Evolutionary conservation across 208 protist species (phyloP).

Genomic region (Porcisia deanei): DNA sequence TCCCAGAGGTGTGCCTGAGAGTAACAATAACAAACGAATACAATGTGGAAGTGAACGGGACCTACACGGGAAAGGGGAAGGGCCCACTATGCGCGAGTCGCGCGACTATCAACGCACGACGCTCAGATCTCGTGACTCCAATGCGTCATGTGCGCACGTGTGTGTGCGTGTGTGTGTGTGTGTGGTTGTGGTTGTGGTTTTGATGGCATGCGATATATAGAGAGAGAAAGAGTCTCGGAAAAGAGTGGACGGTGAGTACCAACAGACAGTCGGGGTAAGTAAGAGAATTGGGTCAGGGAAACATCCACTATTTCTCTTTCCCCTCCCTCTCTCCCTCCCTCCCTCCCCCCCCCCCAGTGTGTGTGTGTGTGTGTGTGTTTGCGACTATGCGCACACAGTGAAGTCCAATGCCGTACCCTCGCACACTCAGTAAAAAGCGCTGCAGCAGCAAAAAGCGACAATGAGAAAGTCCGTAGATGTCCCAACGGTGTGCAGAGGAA

Average conservation of each 20-base stretch:
- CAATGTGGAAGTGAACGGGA: neutral
- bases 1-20: neutral
- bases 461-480: neutral
- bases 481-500: neutral
- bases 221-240: neutral
- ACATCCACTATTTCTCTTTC: neutral
- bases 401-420: no score
- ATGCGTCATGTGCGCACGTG: neutral
- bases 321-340: no score
- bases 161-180: neutral
- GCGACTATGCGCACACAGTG: neutral
- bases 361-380: slow-evolving; percentile 1
- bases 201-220: neutral
- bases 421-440: neutral
- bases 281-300: neutral
- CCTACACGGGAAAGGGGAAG: neutral
- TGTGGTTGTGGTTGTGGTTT: neutral
- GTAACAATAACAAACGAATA: neutral
- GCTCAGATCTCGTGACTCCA: neutral
- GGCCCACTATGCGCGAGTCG: neutral
- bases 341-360: no score
- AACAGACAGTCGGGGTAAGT: neutral
- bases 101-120: neutral
- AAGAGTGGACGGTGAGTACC: neutral
- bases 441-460: neutral